A percentile compares a stretch with the other conserved stretches of the same genome.
These are phyloP conservation scores for Penicillium lividum DNA, from an alignment of 495 filamentous ascomycete genomes.

Conservation along the genomic window DNA sequence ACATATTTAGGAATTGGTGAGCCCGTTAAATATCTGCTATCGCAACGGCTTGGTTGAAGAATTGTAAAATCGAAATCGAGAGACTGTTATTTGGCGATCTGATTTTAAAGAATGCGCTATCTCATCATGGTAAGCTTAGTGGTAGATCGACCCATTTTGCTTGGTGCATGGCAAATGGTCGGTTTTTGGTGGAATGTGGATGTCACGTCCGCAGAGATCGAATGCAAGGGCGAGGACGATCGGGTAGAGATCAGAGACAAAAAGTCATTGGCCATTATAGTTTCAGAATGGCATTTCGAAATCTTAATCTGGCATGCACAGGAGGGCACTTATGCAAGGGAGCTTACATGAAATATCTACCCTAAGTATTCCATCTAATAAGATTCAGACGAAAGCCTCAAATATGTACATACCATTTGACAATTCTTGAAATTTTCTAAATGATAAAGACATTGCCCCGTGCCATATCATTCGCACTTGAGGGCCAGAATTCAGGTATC, in stretches of 20 bases:
- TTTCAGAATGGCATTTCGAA: not conserved
- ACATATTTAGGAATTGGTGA: not conserved
- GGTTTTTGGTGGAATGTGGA: not conserved
- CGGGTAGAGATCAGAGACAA: not conserved
- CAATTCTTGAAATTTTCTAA: not conserved
- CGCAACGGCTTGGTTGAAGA: not conserved
- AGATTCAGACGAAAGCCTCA: no score
- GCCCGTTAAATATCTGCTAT: not conserved
- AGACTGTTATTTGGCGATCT: not conserved
- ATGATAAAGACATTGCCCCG: not conserved
- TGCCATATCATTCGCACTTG: not conserved
- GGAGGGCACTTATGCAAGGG: not conserved
- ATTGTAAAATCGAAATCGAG: not conserved
- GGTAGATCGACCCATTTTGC: no score
- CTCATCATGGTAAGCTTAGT: not conserved
- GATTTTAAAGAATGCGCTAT: not conserved
- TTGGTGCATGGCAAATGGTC: not conserved
- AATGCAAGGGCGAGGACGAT: not conserved
- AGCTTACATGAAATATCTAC: not conserved
- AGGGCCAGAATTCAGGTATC: not conserved
- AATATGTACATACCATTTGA: no score
- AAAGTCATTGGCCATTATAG: not conserved
- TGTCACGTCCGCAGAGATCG: not conserved
- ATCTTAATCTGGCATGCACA: not conserved
- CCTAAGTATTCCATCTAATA: no score